Base-by-base conservation (phyloP, 345 rosid genomes). In the Hibiscus trionum region DNA sequence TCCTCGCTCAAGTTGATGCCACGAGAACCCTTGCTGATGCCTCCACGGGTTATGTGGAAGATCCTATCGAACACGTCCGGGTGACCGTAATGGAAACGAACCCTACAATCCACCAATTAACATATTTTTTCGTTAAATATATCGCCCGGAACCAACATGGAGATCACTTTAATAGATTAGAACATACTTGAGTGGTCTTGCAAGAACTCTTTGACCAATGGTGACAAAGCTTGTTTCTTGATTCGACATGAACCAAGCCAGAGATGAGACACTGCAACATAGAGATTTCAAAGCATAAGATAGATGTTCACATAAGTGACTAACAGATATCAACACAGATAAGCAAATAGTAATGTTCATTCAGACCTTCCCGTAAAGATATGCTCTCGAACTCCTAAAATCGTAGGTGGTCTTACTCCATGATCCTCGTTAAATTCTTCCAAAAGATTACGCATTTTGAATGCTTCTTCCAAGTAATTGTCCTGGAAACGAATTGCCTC, bases 221-320 rank as follows among this genome's bases (percentile, higher is more conserved):
- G 98, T 92, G 66, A 95, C 98, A 58, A 95, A 95, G 73, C 99
- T 95, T 7, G 98, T 89, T 81, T 92, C 98, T 78, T 95, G 99
- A 70, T 92, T 95, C 47, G 98, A 95, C 99, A 95, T 95, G 80
- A 95, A 92, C 99, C 98, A 95, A 24, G 97, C 99, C 78, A 95
- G 62, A 82, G 99, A 95, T 49, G 99, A 95, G 64, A 95, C 98
- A 87, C 98, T 95, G 88, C 80, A 80, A 49, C 58, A 50, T 39
- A 56, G 61, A 72, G 67, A 72, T 58, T 69, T 52, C 16, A 69
- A 71, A 44, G 57, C 39, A 73, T 73, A 80, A 24, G 82, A 24
- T 24, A n/a, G 52, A 77, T 57, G 62, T 68, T 37, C 44, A 44
- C 27, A 5, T 5, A 66, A 53, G 11, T 24, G 56, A 67, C 19